Conservation (phyloP, 2,329 filamentous ascomycete genomes). For the Microascus cirrosus region DNA sequence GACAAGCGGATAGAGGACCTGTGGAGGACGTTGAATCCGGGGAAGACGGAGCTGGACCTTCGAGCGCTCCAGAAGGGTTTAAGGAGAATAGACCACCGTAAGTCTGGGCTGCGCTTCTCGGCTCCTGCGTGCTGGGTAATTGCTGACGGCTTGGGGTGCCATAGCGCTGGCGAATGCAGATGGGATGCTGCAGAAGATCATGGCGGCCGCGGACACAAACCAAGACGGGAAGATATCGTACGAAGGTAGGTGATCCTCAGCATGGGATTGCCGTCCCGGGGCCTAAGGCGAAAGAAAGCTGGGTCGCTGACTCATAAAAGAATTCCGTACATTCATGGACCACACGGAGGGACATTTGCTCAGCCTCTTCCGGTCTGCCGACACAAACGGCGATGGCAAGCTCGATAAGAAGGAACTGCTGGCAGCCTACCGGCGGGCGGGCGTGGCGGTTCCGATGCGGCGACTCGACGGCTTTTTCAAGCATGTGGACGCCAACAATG, state of each 20-base stretch:
- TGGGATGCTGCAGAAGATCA: constrained; percentile 67
- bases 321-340: constrained; percentile 83
- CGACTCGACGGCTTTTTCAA: constrained; percentile 78
- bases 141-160: not conserved
- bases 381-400: constrained; percentile 73
- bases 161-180: constrained; percentile 81
- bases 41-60: constrained; percentile 67
- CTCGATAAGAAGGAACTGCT: constrained; percentile 80
- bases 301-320: constrained; percentile 28
- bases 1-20: constrained; percentile 74
- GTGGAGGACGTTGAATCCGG: constrained; percentile 73
- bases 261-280: not conserved
- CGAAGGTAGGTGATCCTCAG: constrained; percentile 53
- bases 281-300: not conserved
- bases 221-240: constrained; percentile 86
- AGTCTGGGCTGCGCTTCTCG: constrained; percentile 12
- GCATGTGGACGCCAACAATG: constrained; percentile 80
- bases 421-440: constrained; percentile 65
- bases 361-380: constrained; percentile 74
- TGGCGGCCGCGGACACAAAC: constrained; percentile 75
- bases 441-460: constrained; percentile 64
- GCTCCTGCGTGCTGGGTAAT: not conserved
- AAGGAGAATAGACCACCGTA: constrained; percentile 84
- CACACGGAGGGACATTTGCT: constrained; percentile 77
- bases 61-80: constrained; percentile 76